phyloP scores from a whole-genome alignment of 1,139 yeast species.

The Geotrichum carabidarum region DNA sequence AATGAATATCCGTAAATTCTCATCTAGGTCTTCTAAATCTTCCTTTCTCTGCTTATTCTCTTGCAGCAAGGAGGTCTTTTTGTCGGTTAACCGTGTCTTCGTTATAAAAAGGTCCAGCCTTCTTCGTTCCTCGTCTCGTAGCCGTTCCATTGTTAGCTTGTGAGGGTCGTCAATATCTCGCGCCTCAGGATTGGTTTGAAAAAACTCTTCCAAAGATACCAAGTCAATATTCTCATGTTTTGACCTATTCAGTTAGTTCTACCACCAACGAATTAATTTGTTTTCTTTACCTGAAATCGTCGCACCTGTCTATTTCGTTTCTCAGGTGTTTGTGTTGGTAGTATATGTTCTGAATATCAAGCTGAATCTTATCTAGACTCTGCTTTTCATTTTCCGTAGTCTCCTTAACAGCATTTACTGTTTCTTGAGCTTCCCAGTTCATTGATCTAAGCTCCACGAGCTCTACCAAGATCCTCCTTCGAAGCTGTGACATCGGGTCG shows the following conservation, averaged over 20 bases:
- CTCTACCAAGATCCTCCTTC: conserved; percentile 25
- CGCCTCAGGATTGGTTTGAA: conserved; percentile 30
- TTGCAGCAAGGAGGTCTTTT: conserved; percentile 24
- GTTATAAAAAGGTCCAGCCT: conserved; percentile 29
- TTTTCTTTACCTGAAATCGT: conserved; percentile 23
- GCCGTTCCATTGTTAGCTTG: conserved; percentile 32
- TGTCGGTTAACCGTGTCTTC: conserved; percentile 27
- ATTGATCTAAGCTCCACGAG: conserved; percentile 28
- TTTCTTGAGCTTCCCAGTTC: conserved; percentile 30
- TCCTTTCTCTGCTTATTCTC: conserved; percentile 30
- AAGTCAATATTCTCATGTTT: conserved; percentile 31
- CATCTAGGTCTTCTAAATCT: conserved; percentile 28
- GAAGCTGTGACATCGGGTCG: conserved; percentile 13
- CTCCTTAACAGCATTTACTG: conserved; percentile 24
- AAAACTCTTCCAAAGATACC: conserved; percentile 32
- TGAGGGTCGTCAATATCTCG: conserved; percentile 24
- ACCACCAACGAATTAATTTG: background rate
- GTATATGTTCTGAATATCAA: conserved; percentile 34
- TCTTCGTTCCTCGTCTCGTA: conserved; percentile 34
- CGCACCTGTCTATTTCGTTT: conserved; percentile 32
- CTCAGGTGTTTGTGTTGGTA: conserved; percentile 36
- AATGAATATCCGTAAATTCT: conserved; percentile 28
- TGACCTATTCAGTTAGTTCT: conserved; percentile 18
- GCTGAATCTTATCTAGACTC: conserved; percentile 31
- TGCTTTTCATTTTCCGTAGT: conserved; percentile 26